Conservation (phyloP, 1,284 basidiomycete genomes). For the Sutorius eximius region DNA sequence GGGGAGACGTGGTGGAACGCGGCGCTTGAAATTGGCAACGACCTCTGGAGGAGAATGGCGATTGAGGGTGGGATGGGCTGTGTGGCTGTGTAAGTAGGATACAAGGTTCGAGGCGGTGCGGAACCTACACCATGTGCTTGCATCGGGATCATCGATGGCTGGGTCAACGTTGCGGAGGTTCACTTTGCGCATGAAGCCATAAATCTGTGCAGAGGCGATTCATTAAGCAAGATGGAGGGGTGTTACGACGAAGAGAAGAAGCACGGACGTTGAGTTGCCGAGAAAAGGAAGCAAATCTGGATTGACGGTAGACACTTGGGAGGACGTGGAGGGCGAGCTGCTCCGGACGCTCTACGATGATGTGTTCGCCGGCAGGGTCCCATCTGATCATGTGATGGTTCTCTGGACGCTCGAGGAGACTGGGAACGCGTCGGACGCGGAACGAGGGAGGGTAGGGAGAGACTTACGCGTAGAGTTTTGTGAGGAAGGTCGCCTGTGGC, state of each 20-base stretch:
- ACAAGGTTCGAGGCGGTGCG: constrained; percentile 17
- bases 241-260: constrained; percentile 26
- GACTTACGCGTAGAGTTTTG: constrained; percentile 87
- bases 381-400: constrained; percentile 92
- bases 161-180: constrained; percentile 89
- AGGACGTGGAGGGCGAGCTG: constrained; percentile 87
- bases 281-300: constrained; percentile 90
- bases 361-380: constrained; percentile 86
- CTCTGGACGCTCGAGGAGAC: constrained; percentile 79
- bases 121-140: constrained; percentile 88
- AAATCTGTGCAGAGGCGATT: constrained; percentile 60
- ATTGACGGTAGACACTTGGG: constrained; percentile 88
- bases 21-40: constrained; percentile 88
- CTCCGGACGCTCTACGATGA: constrained; percentile 88
- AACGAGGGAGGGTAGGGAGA: not conserved
- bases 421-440: constrained; percentile 32
- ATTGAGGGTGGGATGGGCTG: constrained; percentile 86
- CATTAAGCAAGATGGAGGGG: constrained; percentile 18
- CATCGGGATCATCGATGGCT: constrained; percentile 88
- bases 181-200: constrained; percentile 94
- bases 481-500: constrained; percentile 87
- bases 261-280: constrained; percentile 85
- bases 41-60: constrained; percentile 83
- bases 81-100: constrained; percentile 24
- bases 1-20: constrained; percentile 85